A percentile compares a stretch with the other conserved stretches of the same genome.
Conservation (phyloP, 2,329 filamentous ascomycete genomes). For the Verticillium nubilum region DNA sequence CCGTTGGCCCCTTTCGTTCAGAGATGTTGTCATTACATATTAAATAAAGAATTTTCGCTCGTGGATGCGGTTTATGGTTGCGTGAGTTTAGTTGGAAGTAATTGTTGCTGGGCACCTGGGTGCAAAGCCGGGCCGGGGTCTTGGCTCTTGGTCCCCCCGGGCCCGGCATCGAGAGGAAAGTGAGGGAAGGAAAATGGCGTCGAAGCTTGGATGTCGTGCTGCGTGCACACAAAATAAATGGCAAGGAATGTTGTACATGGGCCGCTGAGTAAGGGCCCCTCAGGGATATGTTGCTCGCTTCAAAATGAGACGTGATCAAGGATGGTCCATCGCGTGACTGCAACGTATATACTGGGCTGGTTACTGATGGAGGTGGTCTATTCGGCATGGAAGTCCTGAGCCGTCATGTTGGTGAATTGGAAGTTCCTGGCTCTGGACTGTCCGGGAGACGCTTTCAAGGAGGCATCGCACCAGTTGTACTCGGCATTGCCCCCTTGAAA, state of each 20-base stretch:
- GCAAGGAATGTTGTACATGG: conserved; percentile 7
- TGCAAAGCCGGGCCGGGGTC: not conserved
- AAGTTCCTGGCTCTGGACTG: conserved; percentile 19
- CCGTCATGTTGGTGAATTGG: conserved; percentile 30
- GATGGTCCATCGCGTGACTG: not conserved
- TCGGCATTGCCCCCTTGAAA: conserved; percentile 32
- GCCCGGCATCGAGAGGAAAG: not conserved
- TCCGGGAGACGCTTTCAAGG: conserved; percentile 24
- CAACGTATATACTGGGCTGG: not conserved
- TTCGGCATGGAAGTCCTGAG: conserved; percentile 14
- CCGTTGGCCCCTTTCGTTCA: not conserved
- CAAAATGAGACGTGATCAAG: not conserved
- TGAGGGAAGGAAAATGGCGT: conserved; percentile 18
- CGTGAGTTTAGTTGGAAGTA: not conserved
- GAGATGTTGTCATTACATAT: not conserved
- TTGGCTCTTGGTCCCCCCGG: not conserved
- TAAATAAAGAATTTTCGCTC: not conserved
- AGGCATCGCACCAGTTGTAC: conserved; percentile 46
- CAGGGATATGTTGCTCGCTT: not conserved
- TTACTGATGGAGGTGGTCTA: not conserved
- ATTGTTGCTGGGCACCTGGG: not conserved
- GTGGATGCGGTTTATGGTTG: not conserved
- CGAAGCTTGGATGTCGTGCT: conserved; percentile 28
- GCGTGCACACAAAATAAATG: conserved; percentile 5
- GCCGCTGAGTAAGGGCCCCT: not conserved